Conservation (phyloP, 176 grass and related monocot species). For the Bromus sterilis region DNA sequence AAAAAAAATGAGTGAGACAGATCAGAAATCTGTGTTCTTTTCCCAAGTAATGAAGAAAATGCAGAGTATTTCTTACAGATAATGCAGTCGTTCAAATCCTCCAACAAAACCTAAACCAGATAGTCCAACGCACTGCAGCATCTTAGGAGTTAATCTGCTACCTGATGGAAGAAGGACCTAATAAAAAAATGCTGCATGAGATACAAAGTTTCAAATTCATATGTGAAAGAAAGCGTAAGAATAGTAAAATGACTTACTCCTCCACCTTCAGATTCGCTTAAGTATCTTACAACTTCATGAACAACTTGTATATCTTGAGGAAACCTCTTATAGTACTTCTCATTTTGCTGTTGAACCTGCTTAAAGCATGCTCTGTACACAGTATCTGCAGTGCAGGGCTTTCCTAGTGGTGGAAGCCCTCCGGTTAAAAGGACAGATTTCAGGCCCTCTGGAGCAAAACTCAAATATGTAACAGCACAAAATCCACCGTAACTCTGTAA, state of each 20-base stretch:
- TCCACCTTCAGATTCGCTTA: slow-evolving; percentile 69
- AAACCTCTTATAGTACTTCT: slow-evolving; percentile 89
- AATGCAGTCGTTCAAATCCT: slow-evolving; percentile 95
- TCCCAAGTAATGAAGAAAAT: background rate
- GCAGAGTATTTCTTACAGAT: slow-evolving; percentile 49
- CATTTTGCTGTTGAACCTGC: slow-evolving; percentile 78
- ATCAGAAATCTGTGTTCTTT: background rate
- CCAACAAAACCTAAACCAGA: slow-evolving; percentile 68
- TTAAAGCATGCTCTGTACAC: slow-evolving; percentile 91
- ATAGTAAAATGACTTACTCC: slow-evolving; percentile 51
- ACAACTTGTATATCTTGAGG: slow-evolving; percentile 74
- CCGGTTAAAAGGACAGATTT: slow-evolving; percentile 88
- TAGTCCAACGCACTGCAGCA: slow-evolving; percentile 84
- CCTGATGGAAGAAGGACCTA: slow-evolving; percentile 85
- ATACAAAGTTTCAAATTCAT: slow-evolving; percentile 3
- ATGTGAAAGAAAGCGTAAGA: background rate
- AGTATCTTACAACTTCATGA: slow-evolving; percentile 64
- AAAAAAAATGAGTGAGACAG: background rate
- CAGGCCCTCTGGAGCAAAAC: slow-evolving; percentile 91
- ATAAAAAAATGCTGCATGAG: slow-evolving; percentile 1
- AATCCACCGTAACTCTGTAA: slow-evolving; percentile 92
- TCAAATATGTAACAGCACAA: slow-evolving; percentile 96
- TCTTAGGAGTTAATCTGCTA: slow-evolving; percentile 81
- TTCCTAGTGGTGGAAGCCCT: slow-evolving; percentile 76
- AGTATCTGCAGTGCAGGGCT: slow-evolving; percentile 60